These are phyloP conservation scores for Amphicarpaea edgeworthii DNA, from an alignment of 306 rosid species.

Conservation along the genomic window DNA sequence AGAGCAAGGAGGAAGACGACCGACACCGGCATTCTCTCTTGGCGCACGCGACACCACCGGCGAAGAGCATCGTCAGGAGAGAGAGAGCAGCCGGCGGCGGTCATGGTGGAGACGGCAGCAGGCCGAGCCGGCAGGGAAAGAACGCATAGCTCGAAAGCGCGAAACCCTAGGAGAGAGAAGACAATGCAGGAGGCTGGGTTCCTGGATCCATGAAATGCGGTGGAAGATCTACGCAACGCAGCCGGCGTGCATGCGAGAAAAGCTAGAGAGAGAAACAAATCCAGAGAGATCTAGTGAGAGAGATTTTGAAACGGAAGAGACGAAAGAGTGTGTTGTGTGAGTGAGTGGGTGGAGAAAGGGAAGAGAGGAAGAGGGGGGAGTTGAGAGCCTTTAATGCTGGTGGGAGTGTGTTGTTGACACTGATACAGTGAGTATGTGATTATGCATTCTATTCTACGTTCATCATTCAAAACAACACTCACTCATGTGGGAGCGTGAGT, in stretches of 20 bases:
- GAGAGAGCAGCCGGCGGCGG: constrained; percentile 43
- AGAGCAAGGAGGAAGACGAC: constrained; percentile 59
- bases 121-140: constrained; percentile 13
- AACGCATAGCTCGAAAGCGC: constrained; percentile 49
- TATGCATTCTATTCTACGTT: constrained; percentile 25
- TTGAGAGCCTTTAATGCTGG: constrained; percentile 45
- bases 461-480: constrained; percentile 7
- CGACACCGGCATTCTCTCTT: constrained; percentile 72
- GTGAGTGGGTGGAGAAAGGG: constrained; percentile 14
- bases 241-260: neutral
- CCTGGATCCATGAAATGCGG: constrained; percentile 88
- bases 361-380: neutral
- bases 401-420: constrained; percentile 47
- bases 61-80: constrained; percentile 57
- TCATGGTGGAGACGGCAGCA: constrained; percentile 38
- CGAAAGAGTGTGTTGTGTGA: too few relatives aligned
- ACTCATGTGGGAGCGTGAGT: constrained; percentile 5
- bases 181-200: constrained; percentile 54
- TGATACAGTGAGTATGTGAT: constrained; percentile 21
- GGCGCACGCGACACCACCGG: constrained; percentile 46
- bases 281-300: neutral
- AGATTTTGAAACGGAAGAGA: too few relatives aligned
- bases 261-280: neutral
- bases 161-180: constrained; percentile 82
- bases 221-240: constrained; percentile 55